Conservation (phyloP, 371 early-diverging fungal species). For the Lichtheimia hyalospora region DNA sequence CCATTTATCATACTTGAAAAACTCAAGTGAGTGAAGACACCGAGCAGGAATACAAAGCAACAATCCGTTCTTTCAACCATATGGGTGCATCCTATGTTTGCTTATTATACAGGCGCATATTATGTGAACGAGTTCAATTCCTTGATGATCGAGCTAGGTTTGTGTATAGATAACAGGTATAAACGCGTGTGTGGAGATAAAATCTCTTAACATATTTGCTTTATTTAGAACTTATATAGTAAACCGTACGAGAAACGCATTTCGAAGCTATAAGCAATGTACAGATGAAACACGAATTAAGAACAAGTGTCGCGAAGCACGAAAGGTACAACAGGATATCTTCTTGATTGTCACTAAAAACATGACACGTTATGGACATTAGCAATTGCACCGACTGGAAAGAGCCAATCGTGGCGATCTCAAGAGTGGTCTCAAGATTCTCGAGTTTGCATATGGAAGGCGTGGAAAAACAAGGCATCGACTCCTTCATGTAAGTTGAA, state of each 20-base stretch:
- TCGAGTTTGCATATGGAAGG: slow-evolving; percentile 43
- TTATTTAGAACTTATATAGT: slow-evolving; percentile 31
- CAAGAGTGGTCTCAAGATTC: slow-evolving; percentile 28
- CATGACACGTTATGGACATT: neutral
- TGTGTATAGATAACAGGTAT: neutral
- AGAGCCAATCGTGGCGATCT: slow-evolving; percentile 33
- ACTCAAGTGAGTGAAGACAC: too few relatives aligned
- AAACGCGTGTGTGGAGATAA: neutral
- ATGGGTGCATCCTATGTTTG: slow-evolving; percentile 25
- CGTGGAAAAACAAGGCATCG: slow-evolving; percentile 36
- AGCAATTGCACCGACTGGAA: slow-evolving; percentile 36
- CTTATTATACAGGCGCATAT: slow-evolving; percentile 34
- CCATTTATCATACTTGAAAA: too few relatives aligned
- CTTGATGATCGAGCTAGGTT: slow-evolving; percentile 52
- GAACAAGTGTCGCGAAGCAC: slow-evolving; percentile 32
- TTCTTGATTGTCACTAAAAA: neutral
- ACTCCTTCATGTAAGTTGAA: slow-evolving; percentile 31
- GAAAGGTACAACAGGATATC: slow-evolving; percentile 26
- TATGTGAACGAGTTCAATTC: slow-evolving; percentile 31
- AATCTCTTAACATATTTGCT: neutral
- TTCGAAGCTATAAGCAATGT: slow-evolving; percentile 32
- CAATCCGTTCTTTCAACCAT: neutral
- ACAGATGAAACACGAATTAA: slow-evolving; percentile 31
- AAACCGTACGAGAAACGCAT: slow-evolving; percentile 23
- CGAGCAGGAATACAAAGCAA: neutral